These are phyloP conservation scores for Trichosporon asahii DNA, from an alignment of 1,284 basidiomycete species.

Conservation along the genomic window DNA sequence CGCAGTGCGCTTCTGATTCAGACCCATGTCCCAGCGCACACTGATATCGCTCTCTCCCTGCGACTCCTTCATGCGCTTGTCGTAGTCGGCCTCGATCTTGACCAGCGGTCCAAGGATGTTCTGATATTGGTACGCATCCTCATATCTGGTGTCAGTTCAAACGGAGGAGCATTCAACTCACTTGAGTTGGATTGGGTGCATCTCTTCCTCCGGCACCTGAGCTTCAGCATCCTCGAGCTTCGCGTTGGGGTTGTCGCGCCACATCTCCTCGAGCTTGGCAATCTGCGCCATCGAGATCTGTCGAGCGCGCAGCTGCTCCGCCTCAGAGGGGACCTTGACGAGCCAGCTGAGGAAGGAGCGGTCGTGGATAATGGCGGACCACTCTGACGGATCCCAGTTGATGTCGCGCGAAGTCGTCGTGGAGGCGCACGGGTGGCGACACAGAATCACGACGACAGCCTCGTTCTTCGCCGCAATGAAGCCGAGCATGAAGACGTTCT, in stretches of 20 bases:
- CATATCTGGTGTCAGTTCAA: slow-evolving; percentile 59
- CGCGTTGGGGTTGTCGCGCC: slow-evolving; percentile 93
- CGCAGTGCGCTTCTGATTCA: slow-evolving; percentile 95
- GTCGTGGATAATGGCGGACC: slow-evolving; percentile 98
- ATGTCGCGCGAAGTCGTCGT: slow-evolving; percentile 86
- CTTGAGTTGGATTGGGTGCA: slow-evolving; percentile 80
- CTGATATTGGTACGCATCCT: slow-evolving; percentile 99
- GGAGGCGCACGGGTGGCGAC: slow-evolving; percentile 96
- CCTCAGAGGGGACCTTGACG: slow-evolving; percentile 92
- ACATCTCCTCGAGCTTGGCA: slow-evolving; percentile 93
- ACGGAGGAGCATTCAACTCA: slow-evolving; percentile 37
- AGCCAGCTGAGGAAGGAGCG: slow-evolving; percentile 98
- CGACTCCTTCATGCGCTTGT: slow-evolving; percentile 94
- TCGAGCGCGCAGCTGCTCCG: slow-evolving; percentile 88
- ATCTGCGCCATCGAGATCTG: slow-evolving; percentile 97
- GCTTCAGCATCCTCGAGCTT: slow-evolving; percentile 96
- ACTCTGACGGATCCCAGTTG: slow-evolving; percentile 95
- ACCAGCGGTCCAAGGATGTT: slow-evolving; percentile 98
- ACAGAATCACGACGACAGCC: slow-evolving; percentile 96
- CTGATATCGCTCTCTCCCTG: slow-evolving; percentile 96
- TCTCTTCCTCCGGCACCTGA: slow-evolving; percentile 93
- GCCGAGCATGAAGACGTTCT: slow-evolving; percentile 98
- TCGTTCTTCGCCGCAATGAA: slow-evolving; percentile 99
- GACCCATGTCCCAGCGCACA: slow-evolving; percentile 93
- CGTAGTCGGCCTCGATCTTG: slow-evolving; percentile 99